A percentile compares a stretch with the other conserved stretches of the same genome.
phyloP scores from a whole-genome alignment of 1,139 yeast genomes.

The Kluyveromyces sp. region DNA sequence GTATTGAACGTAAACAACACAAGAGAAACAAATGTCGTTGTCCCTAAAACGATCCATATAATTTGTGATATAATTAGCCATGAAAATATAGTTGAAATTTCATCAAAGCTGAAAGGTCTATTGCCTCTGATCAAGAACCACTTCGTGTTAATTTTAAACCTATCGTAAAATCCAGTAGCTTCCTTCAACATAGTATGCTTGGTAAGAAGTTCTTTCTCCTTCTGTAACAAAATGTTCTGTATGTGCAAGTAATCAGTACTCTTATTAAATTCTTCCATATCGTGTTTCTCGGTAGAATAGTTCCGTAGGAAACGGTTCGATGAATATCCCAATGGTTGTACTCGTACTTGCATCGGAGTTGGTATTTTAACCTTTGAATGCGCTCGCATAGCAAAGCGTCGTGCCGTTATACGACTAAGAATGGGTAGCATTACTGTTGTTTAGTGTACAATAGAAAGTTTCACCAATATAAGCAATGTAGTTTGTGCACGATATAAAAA shows the following conservation, averaged over 20 bases:
- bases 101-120: slow-evolving; percentile 43
- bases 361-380: neutral
- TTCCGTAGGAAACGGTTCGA: neutral
- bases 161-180: slow-evolving; percentile 37
- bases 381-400: neutral
- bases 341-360: slow-evolving; percentile 1
- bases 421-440: neutral
- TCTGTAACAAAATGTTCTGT: slow-evolving; percentile 21
- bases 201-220: slow-evolving; percentile 21
- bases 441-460: too few relatives aligned
- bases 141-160: slow-evolving; percentile 44
- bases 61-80: slow-evolving; percentile 29
- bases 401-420: neutral
- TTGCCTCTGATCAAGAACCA: slow-evolving; percentile 50
- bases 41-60: slow-evolving; percentile 54
- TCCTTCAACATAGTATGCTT: slow-evolving; percentile 37
- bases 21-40: slow-evolving; percentile 55
- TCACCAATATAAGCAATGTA: too few relatives aligned
- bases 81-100: slow-evolving; percentile 48
- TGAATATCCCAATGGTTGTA: neutral
- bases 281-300: neutral
- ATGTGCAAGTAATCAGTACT: slow-evolving; percentile 19
- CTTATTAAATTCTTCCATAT: slow-evolving; percentile 10
- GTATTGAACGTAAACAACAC: slow-evolving; percentile 41
- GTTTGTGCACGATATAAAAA: too few relatives aligned